These are phyloP conservation scores for Scheffersomyces lignicola DNA, from an alignment of 1,139 yeast species.

Conservation along the genomic window DNA sequence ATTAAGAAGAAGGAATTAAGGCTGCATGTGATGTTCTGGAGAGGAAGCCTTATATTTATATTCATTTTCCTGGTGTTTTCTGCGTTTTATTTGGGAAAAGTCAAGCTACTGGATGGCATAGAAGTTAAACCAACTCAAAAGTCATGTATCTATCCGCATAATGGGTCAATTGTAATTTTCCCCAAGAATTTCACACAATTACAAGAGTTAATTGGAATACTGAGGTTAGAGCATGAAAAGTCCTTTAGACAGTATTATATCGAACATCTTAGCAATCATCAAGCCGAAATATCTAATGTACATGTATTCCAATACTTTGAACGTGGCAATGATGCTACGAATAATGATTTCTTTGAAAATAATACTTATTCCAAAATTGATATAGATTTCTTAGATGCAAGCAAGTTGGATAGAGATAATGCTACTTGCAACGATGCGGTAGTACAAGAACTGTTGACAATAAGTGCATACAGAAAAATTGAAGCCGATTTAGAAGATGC, in stretches of 20 bases:
- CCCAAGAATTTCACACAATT: conserved; percentile 2
- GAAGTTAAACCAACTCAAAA: no score
- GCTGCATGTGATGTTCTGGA: no score
- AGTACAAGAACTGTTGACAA: not conserved
- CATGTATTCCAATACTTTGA: conserved; percentile 1
- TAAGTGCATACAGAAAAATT: not conserved
- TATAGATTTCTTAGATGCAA: not conserved
- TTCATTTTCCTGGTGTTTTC: no score
- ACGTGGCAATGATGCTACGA: not conserved
- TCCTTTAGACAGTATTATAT: not conserved
- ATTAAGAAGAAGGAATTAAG: no score
- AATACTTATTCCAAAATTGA: not conserved
- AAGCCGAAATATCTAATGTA: not conserved
- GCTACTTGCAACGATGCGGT: not conserved
- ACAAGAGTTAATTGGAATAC: not conserved
- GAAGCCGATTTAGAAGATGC: not conserved
- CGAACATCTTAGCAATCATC: not conserved
- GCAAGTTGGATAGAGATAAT: not conserved
- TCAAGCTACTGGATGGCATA: no score
- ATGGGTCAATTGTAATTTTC: not conserved
- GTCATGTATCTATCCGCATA: not conserved
- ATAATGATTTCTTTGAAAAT: not conserved
- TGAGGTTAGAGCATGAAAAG: not conserved
- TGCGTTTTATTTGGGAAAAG: no score
- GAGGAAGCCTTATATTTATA: no score